Conservation (phyloP, 805 yeast species). For the Candida railenensis region DNA sequence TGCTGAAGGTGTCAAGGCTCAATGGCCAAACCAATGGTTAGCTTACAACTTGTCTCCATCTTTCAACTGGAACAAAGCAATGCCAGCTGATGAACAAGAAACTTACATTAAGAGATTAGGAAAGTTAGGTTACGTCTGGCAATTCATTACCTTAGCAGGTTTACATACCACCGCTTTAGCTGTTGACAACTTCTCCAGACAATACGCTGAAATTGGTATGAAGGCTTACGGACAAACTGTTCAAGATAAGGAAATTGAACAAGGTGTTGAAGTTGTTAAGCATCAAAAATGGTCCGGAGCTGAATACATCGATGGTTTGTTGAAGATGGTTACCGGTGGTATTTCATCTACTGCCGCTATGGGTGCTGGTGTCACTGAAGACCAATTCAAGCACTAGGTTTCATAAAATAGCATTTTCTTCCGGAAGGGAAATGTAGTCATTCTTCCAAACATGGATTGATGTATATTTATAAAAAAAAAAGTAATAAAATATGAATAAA, state of each 20-base stretch:
- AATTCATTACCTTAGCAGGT: constrained; percentile 95
- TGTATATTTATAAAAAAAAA: neutral
- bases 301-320: constrained; percentile 86
- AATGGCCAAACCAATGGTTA: constrained; percentile 89
- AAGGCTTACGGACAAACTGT: constrained; percentile 88
- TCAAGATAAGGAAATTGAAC: constrained; percentile 84
- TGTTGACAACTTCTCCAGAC: constrained; percentile 77
- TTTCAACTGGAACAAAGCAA: constrained; percentile 96
- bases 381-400: constrained; percentile 65
- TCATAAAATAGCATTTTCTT: neutral
- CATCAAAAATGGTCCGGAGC: constrained; percentile 99
- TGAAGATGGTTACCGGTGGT: constrained; percentile 92
- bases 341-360: constrained; percentile 94
- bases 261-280: constrained; percentile 91
- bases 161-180: constrained; percentile 94
- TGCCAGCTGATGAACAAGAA: constrained; percentile 83
- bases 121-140: constrained; percentile 93
- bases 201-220: constrained; percentile 84
- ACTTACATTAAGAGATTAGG: constrained; percentile 86
- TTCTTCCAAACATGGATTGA: neutral
- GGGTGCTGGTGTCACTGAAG: constrained; percentile 98
- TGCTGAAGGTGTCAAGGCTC: constrained; percentile 83
- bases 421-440: neutral
- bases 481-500: constrained; percentile 12
- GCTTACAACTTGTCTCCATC: constrained; percentile 97